These are phyloP conservation scores for Leccinum ochraceum DNA, from an alignment of 768 basidiomycete species.

Conservation along the genomic window DNA sequence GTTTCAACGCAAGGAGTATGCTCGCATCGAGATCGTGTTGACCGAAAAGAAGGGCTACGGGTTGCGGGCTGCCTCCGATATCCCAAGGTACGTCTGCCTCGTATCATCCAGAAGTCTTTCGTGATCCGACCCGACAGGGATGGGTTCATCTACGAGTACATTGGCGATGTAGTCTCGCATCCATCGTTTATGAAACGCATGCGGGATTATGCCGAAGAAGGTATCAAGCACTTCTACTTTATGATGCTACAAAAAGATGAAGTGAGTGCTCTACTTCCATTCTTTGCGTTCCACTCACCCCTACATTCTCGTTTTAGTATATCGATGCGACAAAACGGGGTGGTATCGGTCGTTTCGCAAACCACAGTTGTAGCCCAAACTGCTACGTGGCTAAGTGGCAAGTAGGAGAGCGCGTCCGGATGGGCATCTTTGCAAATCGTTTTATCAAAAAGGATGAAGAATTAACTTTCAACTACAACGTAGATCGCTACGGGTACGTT, in stretches of 20 bases:
- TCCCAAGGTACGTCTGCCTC: conserved; percentile 55
- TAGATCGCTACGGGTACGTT: conserved; percentile 95
- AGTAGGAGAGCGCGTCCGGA: conserved; percentile 81
- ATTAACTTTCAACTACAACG: conserved; percentile 98
- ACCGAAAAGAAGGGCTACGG: conserved; percentile 98
- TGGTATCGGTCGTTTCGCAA: conserved; percentile 95
- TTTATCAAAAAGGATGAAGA: conserved; percentile 78
- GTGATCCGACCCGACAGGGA: conserved; percentile 54
- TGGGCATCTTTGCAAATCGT: conserved; percentile 97
- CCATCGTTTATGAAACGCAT: conserved; percentile 89
- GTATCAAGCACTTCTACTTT: conserved; percentile 97
- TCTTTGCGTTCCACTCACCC: conserved; percentile 1
- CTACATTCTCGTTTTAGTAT: conserved; percentile 51
- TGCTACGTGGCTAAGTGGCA: conserved; percentile 99
- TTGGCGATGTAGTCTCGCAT: conserved; percentile 93
- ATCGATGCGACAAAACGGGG: conserved; percentile 98
- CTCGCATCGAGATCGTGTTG: conserved; percentile 83
- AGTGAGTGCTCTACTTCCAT: conserved; percentile 45
- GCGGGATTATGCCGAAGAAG: conserved; percentile 90
- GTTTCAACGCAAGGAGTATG: conserved; percentile 85
- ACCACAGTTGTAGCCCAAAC: conserved; percentile 97
- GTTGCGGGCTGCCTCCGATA: conserved; percentile 69
- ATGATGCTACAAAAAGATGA: conserved; percentile 99
- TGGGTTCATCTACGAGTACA: conserved; percentile 93
- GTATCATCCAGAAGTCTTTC: background rate